phyloP scores from a whole-genome alignment of 305 asterid species.

The Caryopteris hybrid region DNA sequence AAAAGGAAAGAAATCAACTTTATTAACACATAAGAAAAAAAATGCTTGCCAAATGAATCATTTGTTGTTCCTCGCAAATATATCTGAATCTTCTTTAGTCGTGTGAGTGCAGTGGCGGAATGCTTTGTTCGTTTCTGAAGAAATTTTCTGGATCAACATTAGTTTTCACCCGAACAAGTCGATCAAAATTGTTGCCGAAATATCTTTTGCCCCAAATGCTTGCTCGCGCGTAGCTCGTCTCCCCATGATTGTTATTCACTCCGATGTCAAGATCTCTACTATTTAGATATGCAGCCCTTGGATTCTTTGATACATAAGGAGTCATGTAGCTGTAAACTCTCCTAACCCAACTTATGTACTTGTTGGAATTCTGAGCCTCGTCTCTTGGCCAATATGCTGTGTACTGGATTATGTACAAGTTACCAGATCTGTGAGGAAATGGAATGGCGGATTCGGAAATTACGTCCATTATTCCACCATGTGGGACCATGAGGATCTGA shows the following conservation, averaged over 20 bases:
- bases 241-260: not conserved
- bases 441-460: conserved; percentile 22
- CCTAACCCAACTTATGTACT: conserved; percentile 14
- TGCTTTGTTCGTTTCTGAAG: conserved; percentile 24
- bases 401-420: not conserved
- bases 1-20: no score
- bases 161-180: not conserved
- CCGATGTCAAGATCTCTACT: conserved; percentile 39
- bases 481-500: conserved; percentile 15
- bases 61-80: no score
- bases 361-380: not conserved
- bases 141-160: conserved; percentile 12
- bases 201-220: conserved; percentile 29
- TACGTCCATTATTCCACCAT: conserved; percentile 27
- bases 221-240: conserved; percentile 18
- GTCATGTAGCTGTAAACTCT: conserved; percentile 26
- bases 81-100: no score
- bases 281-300: conserved; percentile 28
- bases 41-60: no score
- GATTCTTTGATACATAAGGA: conserved; percentile 20
- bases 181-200: conserved; percentile 21
- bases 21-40: no score
- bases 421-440: conserved; percentile 36
- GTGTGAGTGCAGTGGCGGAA: conserved; percentile 12
- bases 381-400: not conserved